phyloP scores from a whole-genome alignment of 2,329 filamentous ascomycete genomes.

The Aspergillus chevalieri region DNA sequence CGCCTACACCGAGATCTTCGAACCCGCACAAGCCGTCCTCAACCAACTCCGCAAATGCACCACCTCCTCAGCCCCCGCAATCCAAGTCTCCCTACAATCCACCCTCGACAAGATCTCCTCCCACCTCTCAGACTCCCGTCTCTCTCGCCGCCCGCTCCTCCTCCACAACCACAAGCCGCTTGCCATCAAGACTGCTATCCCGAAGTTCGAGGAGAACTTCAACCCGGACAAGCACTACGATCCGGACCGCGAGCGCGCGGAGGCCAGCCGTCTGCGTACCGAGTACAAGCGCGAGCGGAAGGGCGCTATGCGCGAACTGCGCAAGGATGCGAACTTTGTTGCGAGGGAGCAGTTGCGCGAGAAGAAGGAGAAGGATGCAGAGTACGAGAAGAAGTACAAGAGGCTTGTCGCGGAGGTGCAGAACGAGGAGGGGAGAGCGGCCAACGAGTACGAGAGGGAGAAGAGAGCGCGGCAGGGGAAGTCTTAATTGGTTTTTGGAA shows the following conservation, averaged over 20 bases:
- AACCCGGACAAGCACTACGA: slow-evolving; percentile 97
- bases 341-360: slow-evolving; percentile 80
- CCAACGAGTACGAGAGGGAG: slow-evolving; percentile 84
- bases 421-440: slow-evolving; percentile 79
- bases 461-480: slow-evolving; percentile 66
- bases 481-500: slow-evolving; percentile 29
- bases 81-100: slow-evolving; percentile 21
- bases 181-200: slow-evolving; percentile 79
- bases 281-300: slow-evolving; percentile 96
- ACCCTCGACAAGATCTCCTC: slow-evolving; percentile 32
- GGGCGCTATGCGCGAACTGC: slow-evolving; percentile 84
- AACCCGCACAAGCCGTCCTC: slow-evolving; percentile 55
- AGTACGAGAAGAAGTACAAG: slow-evolving; percentile 96
- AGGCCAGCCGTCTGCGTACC: slow-evolving; percentile 73
- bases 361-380: slow-evolving; percentile 89
- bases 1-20: slow-evolving; percentile 74
- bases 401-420: slow-evolving; percentile 91
- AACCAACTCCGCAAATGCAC: slow-evolving; percentile 53
- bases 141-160: slow-evolving; percentile 69
- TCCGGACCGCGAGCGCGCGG: slow-evolving; percentile 81
- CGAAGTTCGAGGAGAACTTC: slow-evolving; percentile 94
- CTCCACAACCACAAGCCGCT: slow-evolving; percentile 85
- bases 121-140: slow-evolving; percentile 53
- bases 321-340: slow-evolving; percentile 93
- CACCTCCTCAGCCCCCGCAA: slow-evolving; percentile 43